Evolutionary conservation across 805 yeast genomes (phyloP), one percentile per base, ranked within the genome.

Genomic region (Myxozyma mucilagina): DNA sequence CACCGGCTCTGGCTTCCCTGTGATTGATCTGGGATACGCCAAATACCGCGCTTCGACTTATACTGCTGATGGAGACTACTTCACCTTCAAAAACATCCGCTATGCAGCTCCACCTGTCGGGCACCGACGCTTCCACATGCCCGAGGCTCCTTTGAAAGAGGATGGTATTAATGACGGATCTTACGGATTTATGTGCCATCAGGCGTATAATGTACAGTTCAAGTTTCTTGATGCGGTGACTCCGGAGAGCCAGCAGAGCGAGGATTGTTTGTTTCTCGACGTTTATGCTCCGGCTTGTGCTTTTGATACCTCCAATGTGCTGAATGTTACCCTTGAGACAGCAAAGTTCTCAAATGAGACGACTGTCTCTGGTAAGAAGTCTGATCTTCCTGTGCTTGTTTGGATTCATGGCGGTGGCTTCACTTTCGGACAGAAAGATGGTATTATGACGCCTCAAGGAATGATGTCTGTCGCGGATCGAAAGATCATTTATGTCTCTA

Each of bases 361-460:
- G 11, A 14, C 51, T 18, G 16, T 20, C 42, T 35, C 38, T 36
- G 36, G 18, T 24, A 32, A 47, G 13, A 13, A 4, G 9, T 32
- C 39, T 7, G 31, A 14, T 10, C 47, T 59, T 5, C 67, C 66
- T n/a, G 64, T 63, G 10, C 13, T 63, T 36, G 44, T 43, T 3
- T 65, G 67, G 67, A 64, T 65, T 35, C 67, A 65, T 44, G 68
- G 68, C 20, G 68, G 68, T 38, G 68, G 68, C n/a, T 65, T 36
- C 29, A 49, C 51, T 42, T 63, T 63, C 32, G 67, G 67, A 9
- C 39, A 44, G 39, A 61, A 62, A 43, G 68, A 59, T 34, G 61
- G 55, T 20, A 11, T 53, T n/a, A 48, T 63, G 53, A 57, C 51
- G 16, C 66, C 68, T 14, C 41, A 47, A 11, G 63, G 60, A 4